phyloP scores from a whole-genome alignment of 495 filamentous ascomycete genomes.

The Podospora conica region DNA sequence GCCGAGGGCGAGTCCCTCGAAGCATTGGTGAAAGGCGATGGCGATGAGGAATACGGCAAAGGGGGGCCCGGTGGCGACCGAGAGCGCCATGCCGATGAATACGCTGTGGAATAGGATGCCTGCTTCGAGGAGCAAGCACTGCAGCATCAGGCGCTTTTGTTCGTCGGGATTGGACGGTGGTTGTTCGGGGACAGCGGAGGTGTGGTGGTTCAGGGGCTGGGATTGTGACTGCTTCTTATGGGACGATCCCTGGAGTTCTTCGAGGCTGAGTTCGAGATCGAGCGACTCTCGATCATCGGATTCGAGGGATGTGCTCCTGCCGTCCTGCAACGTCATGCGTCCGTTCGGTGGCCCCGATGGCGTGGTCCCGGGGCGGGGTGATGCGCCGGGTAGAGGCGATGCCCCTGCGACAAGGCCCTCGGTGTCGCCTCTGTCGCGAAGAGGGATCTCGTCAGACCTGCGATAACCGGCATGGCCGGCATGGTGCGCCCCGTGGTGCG shows the following conservation, averaged over 20 bases:
- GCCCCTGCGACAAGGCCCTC: slow-evolving; percentile 43
- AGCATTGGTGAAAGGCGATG: slow-evolving; percentile 74
- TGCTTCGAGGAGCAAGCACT: slow-evolving; percentile 74
- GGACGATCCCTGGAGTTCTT: slow-evolving; percentile 39
- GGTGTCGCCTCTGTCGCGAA: slow-evolving; percentile 39
- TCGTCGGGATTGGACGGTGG: slow-evolving; percentile 32
- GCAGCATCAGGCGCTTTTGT: slow-evolving; percentile 59
- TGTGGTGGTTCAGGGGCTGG: neutral
- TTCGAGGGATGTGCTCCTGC: neutral
- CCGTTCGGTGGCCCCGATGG: slow-evolving; percentile 19
- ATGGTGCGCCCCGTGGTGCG: too few relatives aligned
- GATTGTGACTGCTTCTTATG: neutral
- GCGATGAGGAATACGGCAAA: slow-evolving; percentile 77
- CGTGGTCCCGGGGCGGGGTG: slow-evolving; percentile 43
- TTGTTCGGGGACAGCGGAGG: slow-evolving; percentile 11
- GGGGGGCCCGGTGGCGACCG: slow-evolving; percentile 69
- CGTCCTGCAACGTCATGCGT: slow-evolving; percentile 2
- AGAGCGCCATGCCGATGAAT: slow-evolving; percentile 85
- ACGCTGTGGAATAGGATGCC: slow-evolving; percentile 84
- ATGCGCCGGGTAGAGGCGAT: slow-evolving; percentile 43
- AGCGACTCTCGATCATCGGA: slow-evolving; percentile 31
- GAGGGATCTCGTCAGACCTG: slow-evolving; percentile 29
- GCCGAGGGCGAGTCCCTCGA: slow-evolving; percentile 70
- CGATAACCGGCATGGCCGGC: slow-evolving; percentile 18
- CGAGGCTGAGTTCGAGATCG: slow-evolving; percentile 42